Percentiles rank a stretch among this genome's conserved stretches.
Evolutionary conservation across 768 basidiomycete species (phyloP).

Genomic region (Serendipita sp.): DNA sequence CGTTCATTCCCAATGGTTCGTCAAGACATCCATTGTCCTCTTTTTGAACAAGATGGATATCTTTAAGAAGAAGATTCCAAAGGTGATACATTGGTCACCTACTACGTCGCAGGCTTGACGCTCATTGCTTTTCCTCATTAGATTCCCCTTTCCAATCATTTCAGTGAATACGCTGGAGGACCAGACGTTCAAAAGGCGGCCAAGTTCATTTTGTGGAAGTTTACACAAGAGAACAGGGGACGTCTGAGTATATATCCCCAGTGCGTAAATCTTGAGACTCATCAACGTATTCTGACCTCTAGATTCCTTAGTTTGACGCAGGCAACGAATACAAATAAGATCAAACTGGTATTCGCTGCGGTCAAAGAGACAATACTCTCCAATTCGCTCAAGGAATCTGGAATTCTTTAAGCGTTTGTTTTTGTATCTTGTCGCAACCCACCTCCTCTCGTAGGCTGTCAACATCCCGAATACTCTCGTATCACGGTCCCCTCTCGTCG

Average conservation of each 20-base stretch:
- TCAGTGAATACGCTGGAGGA: conserved; percentile 18
- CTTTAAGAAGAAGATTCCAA: conserved; percentile 31
- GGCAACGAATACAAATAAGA: conserved; percentile 33
- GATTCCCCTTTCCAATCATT: conserved; percentile 19
- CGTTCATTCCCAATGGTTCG: conserved; percentile 33
- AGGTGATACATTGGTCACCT: conserved; percentile 21
- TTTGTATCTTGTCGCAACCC: neutral
- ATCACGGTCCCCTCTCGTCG: neutral
- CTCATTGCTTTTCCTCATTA: conserved; percentile 17
- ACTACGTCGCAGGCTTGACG: neutral
- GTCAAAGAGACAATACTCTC: conserved; percentile 33
- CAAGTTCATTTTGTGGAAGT: conserved; percentile 30
- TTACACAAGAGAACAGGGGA: conserved; percentile 26
- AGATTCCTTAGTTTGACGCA: conserved; percentile 21
- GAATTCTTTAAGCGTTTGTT: conserved; percentile 19
- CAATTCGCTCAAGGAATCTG: conserved; percentile 30
- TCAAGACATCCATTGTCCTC: conserved; percentile 29
- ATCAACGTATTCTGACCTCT: neutral
- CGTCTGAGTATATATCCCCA: conserved; percentile 29
- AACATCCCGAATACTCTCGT: neutral
- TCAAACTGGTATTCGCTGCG: conserved; percentile 29
- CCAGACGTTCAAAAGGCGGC: conserved; percentile 27
- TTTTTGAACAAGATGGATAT: conserved; percentile 27
- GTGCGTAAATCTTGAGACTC: conserved; percentile 9
- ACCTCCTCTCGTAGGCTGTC: no score